Evolutionary conservation across 2,329 filamentous ascomycete species (phyloP).

Genomic region (Scedosporium dehoogii): DNA sequence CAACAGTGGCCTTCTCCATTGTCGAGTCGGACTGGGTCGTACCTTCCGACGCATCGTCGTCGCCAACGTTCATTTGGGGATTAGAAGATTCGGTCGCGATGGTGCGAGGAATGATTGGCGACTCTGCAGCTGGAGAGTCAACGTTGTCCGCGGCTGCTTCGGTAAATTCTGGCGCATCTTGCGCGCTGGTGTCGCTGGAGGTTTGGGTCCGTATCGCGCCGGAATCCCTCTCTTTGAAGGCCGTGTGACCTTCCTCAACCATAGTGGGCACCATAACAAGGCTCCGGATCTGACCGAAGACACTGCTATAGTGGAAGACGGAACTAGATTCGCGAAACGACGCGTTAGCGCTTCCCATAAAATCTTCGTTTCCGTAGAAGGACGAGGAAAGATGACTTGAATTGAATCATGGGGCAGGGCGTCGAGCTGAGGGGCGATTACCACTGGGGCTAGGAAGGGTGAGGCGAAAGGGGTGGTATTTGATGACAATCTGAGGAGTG

Average conservation of each 20-base stretch:
- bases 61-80: not conserved
- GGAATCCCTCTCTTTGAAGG: not conserved
- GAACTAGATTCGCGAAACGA: slow-evolving; percentile 1
- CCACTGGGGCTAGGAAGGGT: not conserved
- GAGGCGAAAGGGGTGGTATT: not conserved
- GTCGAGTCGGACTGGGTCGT: too few species aligned
- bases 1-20: not conserved
- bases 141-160: not conserved
- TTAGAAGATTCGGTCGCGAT: too few species aligned
- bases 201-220: not conserved
- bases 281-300: slow-evolving; percentile 15
- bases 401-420: not conserved
- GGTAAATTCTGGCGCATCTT: not conserved
- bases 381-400: not conserved
- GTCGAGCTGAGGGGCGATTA: not conserved
- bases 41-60: not conserved
- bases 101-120: too few species aligned
- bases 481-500: not conserved
- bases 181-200: slow-evolving; percentile 1
- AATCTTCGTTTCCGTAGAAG: not conserved
- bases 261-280: slow-evolving; percentile 1
- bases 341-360: not conserved
- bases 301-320: slow-evolving; percentile 17
- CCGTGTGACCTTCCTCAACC: not conserved
- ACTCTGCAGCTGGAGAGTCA: too few species aligned